A percentile compares a stretch with the other conserved stretches of the same genome.
These are phyloP conservation scores for Apiospora aurea DNA, from an alignment of 2,329 filamentous ascomycete species.

Conservation along the genomic window DNA sequence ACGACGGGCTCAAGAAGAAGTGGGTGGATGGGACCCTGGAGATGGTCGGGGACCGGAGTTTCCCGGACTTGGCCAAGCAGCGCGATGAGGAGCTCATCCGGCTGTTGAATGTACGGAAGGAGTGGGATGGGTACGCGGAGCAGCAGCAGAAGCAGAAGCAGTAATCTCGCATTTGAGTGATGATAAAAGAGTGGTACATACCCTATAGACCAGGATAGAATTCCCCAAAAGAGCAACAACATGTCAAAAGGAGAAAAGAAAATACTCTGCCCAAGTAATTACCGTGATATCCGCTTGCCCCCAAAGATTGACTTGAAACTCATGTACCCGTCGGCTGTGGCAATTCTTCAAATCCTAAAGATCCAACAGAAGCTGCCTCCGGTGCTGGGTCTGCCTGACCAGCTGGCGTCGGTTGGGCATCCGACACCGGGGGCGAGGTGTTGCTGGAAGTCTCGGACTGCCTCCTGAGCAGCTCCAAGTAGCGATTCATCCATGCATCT, in stretches of 20 bases:
- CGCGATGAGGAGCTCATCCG: conserved; percentile 33
- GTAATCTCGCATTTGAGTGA: neutral
- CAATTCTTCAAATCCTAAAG: neutral
- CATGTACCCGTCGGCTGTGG: neutral
- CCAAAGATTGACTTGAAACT: neutral
- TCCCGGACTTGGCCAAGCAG: conserved; percentile 31
- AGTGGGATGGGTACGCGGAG: conserved; percentile 31
- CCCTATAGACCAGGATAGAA: neutral
- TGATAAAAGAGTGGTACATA: neutral
- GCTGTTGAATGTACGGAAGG: conserved; percentile 30
- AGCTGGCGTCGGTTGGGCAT: neutral
- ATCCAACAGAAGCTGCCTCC: neutral
- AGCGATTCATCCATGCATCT: neutral
- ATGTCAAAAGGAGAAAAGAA: neutral
- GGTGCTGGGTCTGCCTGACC: neutral
- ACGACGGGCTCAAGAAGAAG: conserved; percentile 32
- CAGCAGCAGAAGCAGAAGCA: conserved; percentile 18
- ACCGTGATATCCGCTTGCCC: too few species aligned
- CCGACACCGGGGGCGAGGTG: neutral
- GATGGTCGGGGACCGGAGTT: conserved; percentile 28
- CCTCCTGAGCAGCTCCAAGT: neutral
- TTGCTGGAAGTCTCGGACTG: neutral
- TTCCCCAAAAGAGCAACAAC: neutral
- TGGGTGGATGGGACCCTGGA: conserved; percentile 31
- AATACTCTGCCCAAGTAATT: neutral